phyloP scores from a whole-genome alignment of 257 asterid genomes.

The Solanum paucissectum region DNA sequence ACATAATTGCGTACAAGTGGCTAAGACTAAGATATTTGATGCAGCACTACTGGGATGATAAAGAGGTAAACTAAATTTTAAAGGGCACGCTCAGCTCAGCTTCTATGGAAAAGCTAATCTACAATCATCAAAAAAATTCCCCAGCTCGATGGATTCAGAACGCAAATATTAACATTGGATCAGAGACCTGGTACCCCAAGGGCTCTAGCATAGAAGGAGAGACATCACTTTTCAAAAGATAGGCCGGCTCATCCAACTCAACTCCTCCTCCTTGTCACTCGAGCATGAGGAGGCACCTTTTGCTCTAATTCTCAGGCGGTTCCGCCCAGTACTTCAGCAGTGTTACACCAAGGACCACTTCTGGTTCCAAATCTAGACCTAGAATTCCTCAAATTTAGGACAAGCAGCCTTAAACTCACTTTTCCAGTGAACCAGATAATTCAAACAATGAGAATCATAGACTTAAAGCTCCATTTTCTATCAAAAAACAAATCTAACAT shows the following conservation, averaged over 20 bases:
- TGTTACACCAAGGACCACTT: neutral
- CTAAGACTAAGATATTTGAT: neutral
- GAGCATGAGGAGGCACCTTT: neutral
- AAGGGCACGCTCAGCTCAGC: neutral
- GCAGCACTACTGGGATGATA: neutral
- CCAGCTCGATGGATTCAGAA: neutral
- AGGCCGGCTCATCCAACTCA: neutral
- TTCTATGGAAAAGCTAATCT: neutral
- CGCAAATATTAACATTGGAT: neutral
- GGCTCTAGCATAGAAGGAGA: neutral
- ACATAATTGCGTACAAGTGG: neutral
- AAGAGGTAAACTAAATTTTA: neutral
- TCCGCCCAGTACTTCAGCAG: neutral
- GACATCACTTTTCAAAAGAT: neutral
- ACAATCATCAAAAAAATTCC: neutral
- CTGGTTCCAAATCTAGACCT: neutral
- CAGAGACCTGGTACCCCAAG: neutral
- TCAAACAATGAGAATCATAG: neutral
- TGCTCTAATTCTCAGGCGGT: neutral
- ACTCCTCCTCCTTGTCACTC: neutral
- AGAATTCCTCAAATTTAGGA: neutral
- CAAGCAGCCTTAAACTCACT: neutral
- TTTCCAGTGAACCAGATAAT: neutral
- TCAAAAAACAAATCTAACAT: neutral
- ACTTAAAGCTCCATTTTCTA: neutral